Conservation (phyloP, 164 flowering plant genomes). For the Dillenia suffruticosa region DNA sequence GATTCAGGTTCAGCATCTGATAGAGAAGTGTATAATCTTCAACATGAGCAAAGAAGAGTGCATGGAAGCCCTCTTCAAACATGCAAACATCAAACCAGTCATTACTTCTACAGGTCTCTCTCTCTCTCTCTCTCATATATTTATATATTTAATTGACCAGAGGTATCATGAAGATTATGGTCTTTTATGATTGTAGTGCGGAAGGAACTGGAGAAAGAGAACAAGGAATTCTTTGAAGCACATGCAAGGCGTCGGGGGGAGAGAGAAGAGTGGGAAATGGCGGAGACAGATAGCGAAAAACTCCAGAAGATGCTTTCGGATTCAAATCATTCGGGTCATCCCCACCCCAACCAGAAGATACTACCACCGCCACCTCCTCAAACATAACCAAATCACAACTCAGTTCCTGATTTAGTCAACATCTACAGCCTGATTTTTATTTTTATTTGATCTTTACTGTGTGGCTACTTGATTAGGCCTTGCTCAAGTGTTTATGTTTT, state of each 20-base stretch:
- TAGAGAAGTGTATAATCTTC: constrained; percentile 78
- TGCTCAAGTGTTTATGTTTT: too few species aligned
- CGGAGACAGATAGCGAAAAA: constrained; percentile 32
- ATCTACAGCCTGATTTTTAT: too few species aligned
- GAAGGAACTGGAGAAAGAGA: constrained; percentile 91
- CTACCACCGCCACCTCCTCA: too few species aligned
- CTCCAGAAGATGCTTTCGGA: constrained; percentile 47
- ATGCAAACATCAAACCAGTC: constrained; percentile 73
- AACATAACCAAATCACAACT: too few species aligned
- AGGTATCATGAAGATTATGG: not conserved
- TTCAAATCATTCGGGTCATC: constrained; percentile 7
- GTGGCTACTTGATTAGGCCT: too few species aligned
- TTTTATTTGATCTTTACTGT: too few species aligned
- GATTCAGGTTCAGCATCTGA: constrained; percentile 76
- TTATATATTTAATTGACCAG: not conserved
- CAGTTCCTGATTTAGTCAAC: too few species aligned
- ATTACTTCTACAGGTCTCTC: constrained; percentile 75
- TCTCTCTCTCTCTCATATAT: not conserved
- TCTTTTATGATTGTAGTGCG: constrained; percentile 42
- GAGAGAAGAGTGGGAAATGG: constrained; percentile 27
- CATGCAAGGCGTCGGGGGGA: constrained; percentile 24
- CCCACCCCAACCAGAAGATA: too few species aligned
- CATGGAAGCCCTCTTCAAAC: constrained; percentile 81
- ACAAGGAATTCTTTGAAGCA: constrained; percentile 77
- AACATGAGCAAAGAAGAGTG: constrained; percentile 85